Percentiles rank a stretch among this genome's conserved stretches.
phyloP scores from a whole-genome alignment of 75 land plant genomes.

The Pseudotsuga menziesii region DNA sequence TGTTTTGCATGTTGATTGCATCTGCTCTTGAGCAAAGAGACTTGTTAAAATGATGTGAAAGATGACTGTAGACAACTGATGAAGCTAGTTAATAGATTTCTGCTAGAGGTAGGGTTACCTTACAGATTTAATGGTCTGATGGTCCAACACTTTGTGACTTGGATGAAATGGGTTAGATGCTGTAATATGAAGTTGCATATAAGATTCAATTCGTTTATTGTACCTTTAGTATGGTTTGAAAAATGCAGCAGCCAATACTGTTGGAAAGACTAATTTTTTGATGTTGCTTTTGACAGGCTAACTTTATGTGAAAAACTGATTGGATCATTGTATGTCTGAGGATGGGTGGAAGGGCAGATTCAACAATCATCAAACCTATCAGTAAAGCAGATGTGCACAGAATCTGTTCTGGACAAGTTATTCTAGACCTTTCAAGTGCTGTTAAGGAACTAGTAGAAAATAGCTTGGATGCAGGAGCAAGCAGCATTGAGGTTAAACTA shows the following conservation, averaged over 20 bases:
- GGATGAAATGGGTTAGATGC: background rate
- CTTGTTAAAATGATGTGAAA: background rate
- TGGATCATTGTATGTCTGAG: background rate
- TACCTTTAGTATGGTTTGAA: background rate
- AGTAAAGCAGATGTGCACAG: conserved; percentile 71
- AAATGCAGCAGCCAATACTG: background rate
- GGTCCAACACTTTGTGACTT: background rate
- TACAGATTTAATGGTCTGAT: background rate
- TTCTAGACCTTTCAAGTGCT: conserved; percentile 84
- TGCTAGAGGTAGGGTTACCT: background rate
- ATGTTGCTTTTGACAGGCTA: background rate
- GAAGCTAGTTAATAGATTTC: background rate
- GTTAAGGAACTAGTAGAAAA: conserved; percentile 98
- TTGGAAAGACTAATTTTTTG: background rate
- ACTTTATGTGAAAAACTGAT: background rate
- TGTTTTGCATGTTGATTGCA: background rate
- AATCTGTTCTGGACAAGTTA: conserved; percentile 93
- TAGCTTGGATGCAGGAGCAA: conserved; percentile 96
- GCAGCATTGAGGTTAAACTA: conserved; percentile 67
- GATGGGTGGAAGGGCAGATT: conserved; percentile 12
- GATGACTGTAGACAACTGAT: background rate
- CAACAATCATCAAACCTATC: conserved; percentile 57
- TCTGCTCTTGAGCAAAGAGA: background rate
- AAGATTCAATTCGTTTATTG: background rate
- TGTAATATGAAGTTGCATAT: background rate